Conservation (phyloP, 2,329 filamentous ascomycete genomes). For the Beauveria scarabaeidicola region DNA sequence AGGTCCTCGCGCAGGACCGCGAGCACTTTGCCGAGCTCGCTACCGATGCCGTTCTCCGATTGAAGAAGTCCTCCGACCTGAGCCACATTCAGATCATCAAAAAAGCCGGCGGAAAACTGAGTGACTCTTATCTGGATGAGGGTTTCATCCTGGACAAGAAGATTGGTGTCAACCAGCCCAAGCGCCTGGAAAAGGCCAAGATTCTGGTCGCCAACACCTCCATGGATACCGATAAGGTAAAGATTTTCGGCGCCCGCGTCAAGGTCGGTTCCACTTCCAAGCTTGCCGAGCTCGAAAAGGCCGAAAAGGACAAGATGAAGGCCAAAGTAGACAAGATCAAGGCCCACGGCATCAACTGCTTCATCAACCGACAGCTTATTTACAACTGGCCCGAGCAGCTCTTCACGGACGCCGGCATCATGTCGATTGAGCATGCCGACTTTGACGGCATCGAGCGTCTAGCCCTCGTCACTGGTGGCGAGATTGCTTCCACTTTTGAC, state of each 20-base stretch:
- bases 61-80: constrained; percentile 85
- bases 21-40: constrained; percentile 86
- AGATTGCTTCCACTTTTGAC: constrained; percentile 96
- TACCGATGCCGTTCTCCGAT: constrained; percentile 80
- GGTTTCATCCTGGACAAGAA: constrained; percentile 99
- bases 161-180: constrained; percentile 97
- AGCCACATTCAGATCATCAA: constrained; percentile 99
- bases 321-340: constrained; percentile 99
- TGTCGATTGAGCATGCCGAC: constrained; percentile 97
- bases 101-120: constrained; percentile 95
- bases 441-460: constrained; percentile 96
- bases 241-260: constrained; percentile 95
- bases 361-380: constrained; percentile 98
- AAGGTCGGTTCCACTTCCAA: constrained; percentile 96
- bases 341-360: constrained; percentile 98
- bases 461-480: constrained; percentile 89
- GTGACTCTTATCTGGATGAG: constrained; percentile 94
- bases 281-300: constrained; percentile 95
- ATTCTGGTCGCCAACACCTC: constrained; percentile 96
- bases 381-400: constrained; percentile 99
- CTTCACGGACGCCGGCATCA: constrained; percentile 94
- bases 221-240: constrained; percentile 99
- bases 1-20: constrained; percentile 89
- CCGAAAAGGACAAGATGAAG: constrained; percentile 99
- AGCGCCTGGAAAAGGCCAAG: constrained; percentile 94